Conservation (phyloP, 164 flowering plant genomes). For the Houttuynia cordata region DNA sequence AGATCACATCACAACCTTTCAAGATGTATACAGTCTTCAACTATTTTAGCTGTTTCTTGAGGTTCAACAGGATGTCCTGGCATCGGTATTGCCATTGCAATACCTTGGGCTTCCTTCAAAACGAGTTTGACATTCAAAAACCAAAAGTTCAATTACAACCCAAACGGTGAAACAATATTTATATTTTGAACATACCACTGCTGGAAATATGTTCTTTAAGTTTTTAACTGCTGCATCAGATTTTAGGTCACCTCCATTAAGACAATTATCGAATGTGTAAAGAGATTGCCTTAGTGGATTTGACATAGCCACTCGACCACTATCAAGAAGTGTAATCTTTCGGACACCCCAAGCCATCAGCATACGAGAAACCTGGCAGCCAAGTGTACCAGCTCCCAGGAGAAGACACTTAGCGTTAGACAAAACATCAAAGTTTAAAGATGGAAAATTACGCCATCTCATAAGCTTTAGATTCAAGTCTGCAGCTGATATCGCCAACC, state of each 20-base stretch:
- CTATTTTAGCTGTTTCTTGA: conserved; percentile 50
- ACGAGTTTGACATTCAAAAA: not conserved
- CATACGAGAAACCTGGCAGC: conserved; percentile 97
- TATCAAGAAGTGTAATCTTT: conserved; percentile 80
- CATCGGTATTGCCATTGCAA: conserved; percentile 94
- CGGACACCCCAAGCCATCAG: conserved; percentile 99
- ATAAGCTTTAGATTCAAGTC: conserved; percentile 90
- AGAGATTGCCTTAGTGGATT: conserved; percentile 93
- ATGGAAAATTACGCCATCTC: conserved; percentile 98
- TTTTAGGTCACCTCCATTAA: conserved; percentile 83
- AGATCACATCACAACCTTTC: conserved; percentile 66
- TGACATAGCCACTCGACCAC: conserved; percentile 93
- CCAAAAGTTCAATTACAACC: not conserved
- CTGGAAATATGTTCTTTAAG: conserved; percentile 73
- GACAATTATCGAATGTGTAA: conserved; percentile 78
- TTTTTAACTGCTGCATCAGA: conserved; percentile 70
- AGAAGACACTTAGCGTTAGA: conserved; percentile 71
- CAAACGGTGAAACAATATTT: not conserved
- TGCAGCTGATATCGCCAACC: conserved; percentile 86
- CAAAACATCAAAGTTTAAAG: conserved; percentile 49
- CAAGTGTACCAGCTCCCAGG: conserved; percentile 97
- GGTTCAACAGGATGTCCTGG: conserved; percentile 85
- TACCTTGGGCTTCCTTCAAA: conserved; percentile 71
- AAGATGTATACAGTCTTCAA: conserved; percentile 64
- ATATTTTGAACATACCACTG: conserved; percentile 44